Base-by-base conservation (phyloP, 345 rosid species). In the Jatropha curcas region DNA sequence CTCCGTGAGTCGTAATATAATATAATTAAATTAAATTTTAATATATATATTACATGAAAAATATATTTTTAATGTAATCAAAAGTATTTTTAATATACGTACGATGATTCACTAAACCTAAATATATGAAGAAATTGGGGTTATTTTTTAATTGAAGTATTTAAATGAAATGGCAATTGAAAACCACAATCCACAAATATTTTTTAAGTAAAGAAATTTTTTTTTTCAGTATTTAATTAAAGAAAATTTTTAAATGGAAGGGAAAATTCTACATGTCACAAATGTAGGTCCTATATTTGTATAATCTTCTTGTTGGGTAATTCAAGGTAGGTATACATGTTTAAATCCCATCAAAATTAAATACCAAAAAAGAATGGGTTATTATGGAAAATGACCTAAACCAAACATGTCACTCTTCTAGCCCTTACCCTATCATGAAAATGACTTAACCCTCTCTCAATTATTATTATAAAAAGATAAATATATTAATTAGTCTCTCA, bases 361-460 rank as follows among this genome's bases (percentile, higher is more conserved):
- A 34, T 9, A 31, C 41, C 17, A 67, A 30, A 17, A 5, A 33
- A 48, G 27, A 35, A 0, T 41, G 20, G 19, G 16, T 56, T 71
- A 31, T 37, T 60, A 20, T 2, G 51, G 83, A 84, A 81, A 81
- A 79, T 74, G 85, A 79, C 87, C 67, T 28, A 35, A 74, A 79
- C 85, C 87, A 71, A 79, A 79, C 85, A 74, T 64, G 62, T 20
- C 74, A 48, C 60, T 72, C 58, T 67, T 70, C 24, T 45, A 30
- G 28, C 28, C 60, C 28, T 46, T 45, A 11, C 74, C 58, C 64
- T 35, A 35, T 1, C 10, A 39, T 43, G 83, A 71, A 68, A 74
- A 68, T 68, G 82, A 77, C 82, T 52, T 28, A 55, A 25, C 25
- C n/a, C 52, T 17, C 52, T 48, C n/a, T 16, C 65, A 16, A 4